phyloP scores from a whole-genome alignment of 1,284 basidiomycete species.

The Cutaneotrichosporon sp. region DNA sequence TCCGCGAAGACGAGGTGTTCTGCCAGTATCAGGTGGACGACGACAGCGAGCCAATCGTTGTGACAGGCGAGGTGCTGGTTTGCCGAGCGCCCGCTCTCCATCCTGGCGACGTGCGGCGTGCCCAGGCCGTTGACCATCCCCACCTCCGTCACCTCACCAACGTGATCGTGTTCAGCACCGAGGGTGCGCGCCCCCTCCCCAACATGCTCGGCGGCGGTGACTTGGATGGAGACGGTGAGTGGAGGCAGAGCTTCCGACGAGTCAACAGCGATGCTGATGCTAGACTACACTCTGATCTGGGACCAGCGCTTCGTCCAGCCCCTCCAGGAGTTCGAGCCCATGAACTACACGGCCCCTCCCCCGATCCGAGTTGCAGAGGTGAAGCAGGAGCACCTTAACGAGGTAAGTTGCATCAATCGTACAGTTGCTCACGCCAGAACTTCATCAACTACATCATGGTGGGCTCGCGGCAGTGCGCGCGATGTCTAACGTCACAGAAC shows the following conservation, averaged over 20 bases:
- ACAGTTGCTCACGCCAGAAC: conserved; percentile 36
- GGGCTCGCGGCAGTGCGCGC: neutral
- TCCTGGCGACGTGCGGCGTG: conserved; percentile 49
- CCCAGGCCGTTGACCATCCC: conserved; percentile 44
- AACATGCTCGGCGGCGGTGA: conserved; percentile 54
- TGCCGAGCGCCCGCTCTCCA: conserved; percentile 51
- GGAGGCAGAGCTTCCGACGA: fast-evolving
- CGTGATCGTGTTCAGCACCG: conserved; percentile 50
- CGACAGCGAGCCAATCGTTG: conserved; percentile 30
- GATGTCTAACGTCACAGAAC: conserved; percentile 30
- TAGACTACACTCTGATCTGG: conserved; percentile 54
- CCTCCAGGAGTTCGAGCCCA: conserved; percentile 37
- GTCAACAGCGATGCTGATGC: neutral
- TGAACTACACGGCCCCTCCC: conserved; percentile 48
- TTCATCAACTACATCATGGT: conserved; percentile 50
- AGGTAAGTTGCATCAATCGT: no score
- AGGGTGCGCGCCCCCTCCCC: conserved; percentile 48
- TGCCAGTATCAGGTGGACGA: conserved; percentile 49
- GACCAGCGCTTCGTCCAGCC: conserved; percentile 46
- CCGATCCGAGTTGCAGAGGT: conserved; percentile 43
- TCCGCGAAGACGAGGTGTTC: conserved; percentile 50
- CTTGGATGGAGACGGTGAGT: conserved; percentile 49
- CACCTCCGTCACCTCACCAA: conserved; percentile 50
- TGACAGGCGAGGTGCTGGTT: conserved; percentile 43
- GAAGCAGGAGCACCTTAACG: conserved; percentile 47